A percentile compares a stretch with the other conserved stretches of the same genome.
Conservation (phyloP, 768 basidiomycete species). For the Exsudoporus frostii region DNA sequence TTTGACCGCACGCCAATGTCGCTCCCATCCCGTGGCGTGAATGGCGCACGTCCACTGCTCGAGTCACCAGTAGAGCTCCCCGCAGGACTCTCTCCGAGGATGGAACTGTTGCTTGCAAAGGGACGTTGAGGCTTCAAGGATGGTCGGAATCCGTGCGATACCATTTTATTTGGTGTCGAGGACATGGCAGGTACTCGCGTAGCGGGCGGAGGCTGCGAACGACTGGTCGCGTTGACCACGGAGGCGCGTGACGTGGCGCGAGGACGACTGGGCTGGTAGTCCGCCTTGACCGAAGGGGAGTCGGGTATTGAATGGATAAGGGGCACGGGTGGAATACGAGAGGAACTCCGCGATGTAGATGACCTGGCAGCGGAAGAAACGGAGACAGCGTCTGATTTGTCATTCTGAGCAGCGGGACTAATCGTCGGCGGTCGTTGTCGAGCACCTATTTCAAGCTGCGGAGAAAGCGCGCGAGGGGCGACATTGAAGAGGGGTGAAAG, state of each 20-base stretch:
- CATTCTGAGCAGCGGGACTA: slow-evolving; percentile 11
- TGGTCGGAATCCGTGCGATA: slow-evolving; percentile 24
- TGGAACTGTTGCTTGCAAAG: slow-evolving; percentile 43
- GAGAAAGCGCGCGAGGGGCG: neutral
- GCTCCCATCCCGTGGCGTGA: slow-evolving; percentile 78
- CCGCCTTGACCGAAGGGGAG: slow-evolving; percentile 31
- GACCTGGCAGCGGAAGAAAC: slow-evolving; percentile 22
- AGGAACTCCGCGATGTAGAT: slow-evolving; percentile 20
- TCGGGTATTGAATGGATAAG: slow-evolving; percentile 33
- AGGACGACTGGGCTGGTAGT: slow-evolving; percentile 11
- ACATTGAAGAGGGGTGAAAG: slow-evolving; percentile 4
- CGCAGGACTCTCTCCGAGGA: slow-evolving; percentile 63
- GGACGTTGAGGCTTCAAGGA: slow-evolving; percentile 45
- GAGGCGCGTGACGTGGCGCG: slow-evolving; percentile 9
- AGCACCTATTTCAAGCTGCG: slow-evolving; percentile 11
- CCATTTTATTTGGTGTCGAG: slow-evolving; percentile 18
- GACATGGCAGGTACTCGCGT: slow-evolving; percentile 8
- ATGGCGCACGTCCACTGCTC: slow-evolving; percentile 69
- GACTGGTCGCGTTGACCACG: slow-evolving; percentile 5
- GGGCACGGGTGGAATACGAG: slow-evolving; percentile 28
- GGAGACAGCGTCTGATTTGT: slow-evolving; percentile 29
- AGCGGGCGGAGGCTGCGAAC: slow-evolving; percentile 11
- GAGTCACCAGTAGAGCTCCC: slow-evolving; percentile 81
- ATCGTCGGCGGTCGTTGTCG: slow-evolving; percentile 14
- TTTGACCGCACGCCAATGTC: slow-evolving; percentile 39